These are phyloP conservation scores for Albifimbria verrucaria DNA, from an alignment of 2,329 filamentous ascomycete genomes.

Conservation along the genomic window DNA sequence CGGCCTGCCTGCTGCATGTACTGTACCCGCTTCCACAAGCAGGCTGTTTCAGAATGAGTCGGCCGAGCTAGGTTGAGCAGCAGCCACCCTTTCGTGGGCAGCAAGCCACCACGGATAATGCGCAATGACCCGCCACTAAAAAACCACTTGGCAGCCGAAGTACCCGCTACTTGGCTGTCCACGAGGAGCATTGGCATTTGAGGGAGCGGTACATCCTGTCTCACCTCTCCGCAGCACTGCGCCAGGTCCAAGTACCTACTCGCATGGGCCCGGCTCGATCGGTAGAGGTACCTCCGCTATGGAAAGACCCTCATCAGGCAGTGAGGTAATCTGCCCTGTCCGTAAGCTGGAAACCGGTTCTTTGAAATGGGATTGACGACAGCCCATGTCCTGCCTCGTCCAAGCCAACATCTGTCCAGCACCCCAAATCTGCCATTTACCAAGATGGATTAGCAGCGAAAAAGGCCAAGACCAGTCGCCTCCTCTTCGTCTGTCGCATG, in stretches of 20 bases:
- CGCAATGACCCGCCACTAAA: conserved; percentile 3
- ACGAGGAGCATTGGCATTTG: too few relatives aligned
- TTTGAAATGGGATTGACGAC: not conserved
- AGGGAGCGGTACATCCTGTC: too few relatives aligned
- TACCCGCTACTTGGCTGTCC: too few relatives aligned
- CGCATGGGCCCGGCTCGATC: too few relatives aligned
- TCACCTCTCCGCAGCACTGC: too few relatives aligned
- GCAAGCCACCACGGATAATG: conserved; percentile 19
- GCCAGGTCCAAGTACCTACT: too few relatives aligned
- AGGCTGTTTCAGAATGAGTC: not conserved
- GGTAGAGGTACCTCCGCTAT: too few relatives aligned
- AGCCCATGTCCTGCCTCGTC: not conserved
- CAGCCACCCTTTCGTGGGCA: not conserved
- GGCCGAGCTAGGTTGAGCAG: not conserved
- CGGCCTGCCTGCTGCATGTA: too few relatives aligned
- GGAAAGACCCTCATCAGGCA: too few relatives aligned
- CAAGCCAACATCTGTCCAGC: not conserved
- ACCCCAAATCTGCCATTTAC: not conserved
- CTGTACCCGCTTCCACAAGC: not conserved
- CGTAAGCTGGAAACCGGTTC: not conserved
- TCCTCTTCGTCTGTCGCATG: too few relatives aligned
- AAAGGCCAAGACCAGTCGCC: too few relatives aligned
- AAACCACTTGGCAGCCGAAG: not conserved
- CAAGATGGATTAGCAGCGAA: not conserved
- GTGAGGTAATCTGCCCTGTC: not conserved